phyloP scores from a whole-genome alignment of 1,284 basidiomycete species.

The Bondarzewia mesenterica region DNA sequence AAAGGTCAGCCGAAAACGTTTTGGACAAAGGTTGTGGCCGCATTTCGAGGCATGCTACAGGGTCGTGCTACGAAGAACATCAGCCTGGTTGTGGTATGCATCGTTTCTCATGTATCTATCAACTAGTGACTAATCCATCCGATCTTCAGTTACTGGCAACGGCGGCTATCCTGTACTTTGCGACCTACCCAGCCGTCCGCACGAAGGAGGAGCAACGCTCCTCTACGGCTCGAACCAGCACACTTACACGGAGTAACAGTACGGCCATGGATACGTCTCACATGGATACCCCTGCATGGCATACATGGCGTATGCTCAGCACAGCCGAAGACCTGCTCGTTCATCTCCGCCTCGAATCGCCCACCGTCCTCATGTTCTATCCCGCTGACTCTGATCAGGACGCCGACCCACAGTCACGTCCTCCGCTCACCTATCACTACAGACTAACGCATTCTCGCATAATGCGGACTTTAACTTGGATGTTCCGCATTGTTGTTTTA shows the following conservation, averaged over 20 bases:
- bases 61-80: slow-evolving; percentile 77
- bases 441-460: slow-evolving; percentile 40
- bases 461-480: slow-evolving; percentile 55
- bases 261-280: slow-evolving; percentile 10
- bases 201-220: slow-evolving; percentile 21
- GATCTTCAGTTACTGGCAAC: slow-evolving; percentile 57
- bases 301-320: slow-evolving; percentile 79
- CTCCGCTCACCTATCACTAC: slow-evolving; percentile 24
- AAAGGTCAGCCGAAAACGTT: slow-evolving; percentile 27
- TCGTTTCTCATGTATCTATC: slow-evolving; percentile 1
- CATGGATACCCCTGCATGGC: slow-evolving; percentile 40
- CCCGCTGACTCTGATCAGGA: slow-evolving; percentile 18
- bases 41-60: slow-evolving; percentile 44
- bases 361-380: slow-evolving; percentile 67
- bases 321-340: slow-evolving; percentile 61
- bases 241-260: slow-evolving; percentile 22
- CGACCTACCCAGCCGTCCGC: slow-evolving; percentile 46
- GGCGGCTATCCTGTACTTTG: slow-evolving; percentile 64
- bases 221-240: slow-evolving; percentile 26
- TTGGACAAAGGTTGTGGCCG: slow-evolving; percentile 35
- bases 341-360: slow-evolving; percentile 76
- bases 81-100: slow-evolving; percentile 64
- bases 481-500: slow-evolving; percentile 75
- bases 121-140: slow-evolving; percentile 5
- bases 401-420: slow-evolving; percentile 12